Evolutionary conservation across 108 stramenopile species (phyloP).

Genomic region (Discostella stelligeroides): DNA sequence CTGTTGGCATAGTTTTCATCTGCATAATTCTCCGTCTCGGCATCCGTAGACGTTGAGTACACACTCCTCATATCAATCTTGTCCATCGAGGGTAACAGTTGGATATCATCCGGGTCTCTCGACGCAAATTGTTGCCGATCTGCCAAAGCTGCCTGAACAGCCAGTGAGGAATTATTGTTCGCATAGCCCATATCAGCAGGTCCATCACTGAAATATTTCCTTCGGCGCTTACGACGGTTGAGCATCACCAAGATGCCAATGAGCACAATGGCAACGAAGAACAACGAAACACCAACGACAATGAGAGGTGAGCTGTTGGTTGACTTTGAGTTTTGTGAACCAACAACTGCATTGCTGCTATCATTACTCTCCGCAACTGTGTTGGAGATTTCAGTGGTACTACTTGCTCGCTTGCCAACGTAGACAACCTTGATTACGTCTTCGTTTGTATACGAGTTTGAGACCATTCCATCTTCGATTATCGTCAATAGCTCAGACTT

Average conservation of each 20-base stretch:
- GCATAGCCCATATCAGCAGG: neutral
- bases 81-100: slow-evolving; percentile 3
- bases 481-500: slow-evolving; percentile 6
- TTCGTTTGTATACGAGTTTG: slow-evolving; percentile 17
- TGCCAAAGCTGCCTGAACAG: neutral
- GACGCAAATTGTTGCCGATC: neutral
- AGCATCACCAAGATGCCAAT: neutral
- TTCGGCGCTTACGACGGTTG: neutral
- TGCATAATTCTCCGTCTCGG: slow-evolving; percentile 10
- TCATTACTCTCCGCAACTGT: too few relatives aligned
- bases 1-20: neutral
- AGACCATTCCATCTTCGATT: slow-evolving; percentile 16
- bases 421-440: slow-evolving; percentile 10
- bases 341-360: neutral
- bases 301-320: neutral
- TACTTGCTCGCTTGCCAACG: slow-evolving; percentile 1
- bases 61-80: slow-evolving; percentile 21
- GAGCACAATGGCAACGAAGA: neutral
- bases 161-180: neutral
- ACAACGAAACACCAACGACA: neutral
- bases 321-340: neutral
- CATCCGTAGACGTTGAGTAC: slow-evolving; percentile 8
- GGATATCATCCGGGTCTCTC: slow-evolving; percentile 11
- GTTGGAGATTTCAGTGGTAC: too few relatives aligned
- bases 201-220: neutral